phyloP scores from a whole-genome alignment of 2,329 filamentous ascomycete species.

The Cytospora piceae region DNA sequence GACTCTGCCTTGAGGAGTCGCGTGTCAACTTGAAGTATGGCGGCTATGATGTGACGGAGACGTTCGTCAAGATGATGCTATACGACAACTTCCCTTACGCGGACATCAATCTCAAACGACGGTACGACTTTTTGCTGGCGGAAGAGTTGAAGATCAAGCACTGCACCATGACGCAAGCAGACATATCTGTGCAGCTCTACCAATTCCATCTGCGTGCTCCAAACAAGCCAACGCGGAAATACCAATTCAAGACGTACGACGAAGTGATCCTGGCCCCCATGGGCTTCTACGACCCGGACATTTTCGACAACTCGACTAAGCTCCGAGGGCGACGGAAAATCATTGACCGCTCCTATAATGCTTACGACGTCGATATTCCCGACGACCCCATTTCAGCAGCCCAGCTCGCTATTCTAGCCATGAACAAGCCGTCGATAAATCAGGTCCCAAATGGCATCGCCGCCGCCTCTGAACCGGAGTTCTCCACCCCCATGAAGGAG shows the following conservation, averaged over 20 bases:
- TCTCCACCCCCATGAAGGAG: conserved; percentile 66
- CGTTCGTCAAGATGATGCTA: conserved; percentile 97
- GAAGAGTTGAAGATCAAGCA: conserved; percentile 95
- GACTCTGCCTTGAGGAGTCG: conserved; percentile 92
- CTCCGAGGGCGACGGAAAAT: conserved; percentile 78
- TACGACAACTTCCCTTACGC: conserved; percentile 94
- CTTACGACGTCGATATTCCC: conserved; percentile 84
- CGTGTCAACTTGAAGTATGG: conserved; percentile 94
- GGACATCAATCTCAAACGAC: conserved; percentile 86
- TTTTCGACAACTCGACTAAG: conserved; percentile 85
- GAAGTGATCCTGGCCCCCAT: conserved; percentile 93
- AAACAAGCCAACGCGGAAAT: conserved; percentile 88
- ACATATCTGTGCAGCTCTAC: conserved; percentile 84
- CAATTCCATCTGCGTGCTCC: conserved; percentile 90
- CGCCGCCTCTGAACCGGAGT: conserved; percentile 49
- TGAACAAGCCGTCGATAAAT: conserved; percentile 61
- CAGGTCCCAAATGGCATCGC: conserved; percentile 46
- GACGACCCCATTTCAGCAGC: conserved; percentile 89
- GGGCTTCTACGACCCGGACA: conserved; percentile 87
- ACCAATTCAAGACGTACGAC: conserved; percentile 95
- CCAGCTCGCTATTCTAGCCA: conserved; percentile 69
- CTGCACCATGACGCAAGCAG: conserved; percentile 87
- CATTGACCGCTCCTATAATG: conserved; percentile 85
- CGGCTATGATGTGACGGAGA: conserved; percentile 89
- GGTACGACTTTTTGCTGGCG: conserved; percentile 90